Evolutionary conservation across 345 rosid genomes (phyloP).

Genomic region (Pistacia integerrima): DNA sequence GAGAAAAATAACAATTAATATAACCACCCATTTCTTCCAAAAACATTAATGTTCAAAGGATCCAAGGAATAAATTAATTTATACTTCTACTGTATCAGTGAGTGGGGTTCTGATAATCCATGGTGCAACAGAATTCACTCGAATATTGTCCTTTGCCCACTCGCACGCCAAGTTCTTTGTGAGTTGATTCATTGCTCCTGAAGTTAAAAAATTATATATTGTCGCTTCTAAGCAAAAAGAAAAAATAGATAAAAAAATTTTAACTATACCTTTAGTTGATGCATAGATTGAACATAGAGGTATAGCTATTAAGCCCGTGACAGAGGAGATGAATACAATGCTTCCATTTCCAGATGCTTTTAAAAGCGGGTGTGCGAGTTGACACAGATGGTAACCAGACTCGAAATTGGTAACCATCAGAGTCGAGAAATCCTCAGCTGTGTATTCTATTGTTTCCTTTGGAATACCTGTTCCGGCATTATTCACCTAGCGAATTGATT

Average conservation of each 20-base stretch:
- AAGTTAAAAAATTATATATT: not conserved
- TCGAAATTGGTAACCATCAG: constrained; percentile 43
- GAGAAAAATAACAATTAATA: not conserved
- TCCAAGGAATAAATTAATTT: not conserved
- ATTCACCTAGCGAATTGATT: constrained; percentile 33
- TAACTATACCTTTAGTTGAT: constrained; percentile 40
- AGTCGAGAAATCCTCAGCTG: constrained; percentile 30
- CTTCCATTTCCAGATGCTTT: constrained; percentile 50
- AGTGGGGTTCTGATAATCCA: constrained; percentile 39
- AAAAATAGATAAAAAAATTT: no score
- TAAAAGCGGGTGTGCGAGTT: constrained; percentile 50
- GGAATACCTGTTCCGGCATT: constrained; percentile 42
- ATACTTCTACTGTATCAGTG: not conserved
- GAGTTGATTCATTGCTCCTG: constrained; percentile 51
- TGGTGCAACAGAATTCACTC: constrained; percentile 44
- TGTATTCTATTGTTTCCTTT: constrained; percentile 33
- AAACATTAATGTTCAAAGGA: not conserved
- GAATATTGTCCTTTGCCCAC: constrained; percentile 55
- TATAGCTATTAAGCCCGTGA: constrained; percentile 32
- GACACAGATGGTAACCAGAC: constrained; percentile 46
- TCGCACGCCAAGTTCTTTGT: constrained; percentile 53
- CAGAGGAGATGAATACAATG: constrained; percentile 50
- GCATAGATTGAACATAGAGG: constrained; percentile 36
- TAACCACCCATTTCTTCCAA: not conserved
- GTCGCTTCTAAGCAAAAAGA: no score